Evolutionary conservation across 441 rosid genomes (phyloP).

Genomic region (Syzygium syzygioides): DNA sequence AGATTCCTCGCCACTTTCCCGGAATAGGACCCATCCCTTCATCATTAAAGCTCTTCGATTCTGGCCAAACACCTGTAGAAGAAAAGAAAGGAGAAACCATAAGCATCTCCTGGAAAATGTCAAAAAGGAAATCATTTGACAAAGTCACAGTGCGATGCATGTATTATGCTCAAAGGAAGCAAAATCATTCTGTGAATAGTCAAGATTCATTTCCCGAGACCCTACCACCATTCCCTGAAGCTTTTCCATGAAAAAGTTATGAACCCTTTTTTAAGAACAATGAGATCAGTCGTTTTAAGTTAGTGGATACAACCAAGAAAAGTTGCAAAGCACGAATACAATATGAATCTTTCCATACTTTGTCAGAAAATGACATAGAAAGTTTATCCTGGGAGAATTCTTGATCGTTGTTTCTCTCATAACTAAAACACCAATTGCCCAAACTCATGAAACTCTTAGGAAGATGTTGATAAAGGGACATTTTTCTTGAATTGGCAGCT

Average conservation of each 20-base stretch:
- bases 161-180: neutral
- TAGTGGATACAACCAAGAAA: neutral
- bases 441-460: neutral
- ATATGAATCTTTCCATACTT: neutral
- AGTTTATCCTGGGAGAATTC: neutral
- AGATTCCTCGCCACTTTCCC: constrained; percentile 40
- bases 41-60: constrained; percentile 53
- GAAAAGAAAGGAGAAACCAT: neutral
- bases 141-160: neutral
- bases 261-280: neutral
- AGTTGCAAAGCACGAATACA: neutral
- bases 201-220: neutral
- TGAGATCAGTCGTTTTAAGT: neutral
- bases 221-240: neutral
- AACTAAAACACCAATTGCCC: neutral
- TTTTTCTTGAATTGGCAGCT: neutral
- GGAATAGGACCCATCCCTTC: constrained; percentile 49
- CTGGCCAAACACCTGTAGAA: constrained; percentile 50
- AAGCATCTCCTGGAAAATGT: neutral
- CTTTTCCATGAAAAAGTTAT: neutral
- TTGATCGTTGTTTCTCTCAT: neutral
- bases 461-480: neutral
- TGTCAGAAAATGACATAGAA: neutral
- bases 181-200: neutral
- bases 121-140: neutral